Base-by-base conservation (phyloP, 345 rosid genomes). In the Salix brachista region DNA sequence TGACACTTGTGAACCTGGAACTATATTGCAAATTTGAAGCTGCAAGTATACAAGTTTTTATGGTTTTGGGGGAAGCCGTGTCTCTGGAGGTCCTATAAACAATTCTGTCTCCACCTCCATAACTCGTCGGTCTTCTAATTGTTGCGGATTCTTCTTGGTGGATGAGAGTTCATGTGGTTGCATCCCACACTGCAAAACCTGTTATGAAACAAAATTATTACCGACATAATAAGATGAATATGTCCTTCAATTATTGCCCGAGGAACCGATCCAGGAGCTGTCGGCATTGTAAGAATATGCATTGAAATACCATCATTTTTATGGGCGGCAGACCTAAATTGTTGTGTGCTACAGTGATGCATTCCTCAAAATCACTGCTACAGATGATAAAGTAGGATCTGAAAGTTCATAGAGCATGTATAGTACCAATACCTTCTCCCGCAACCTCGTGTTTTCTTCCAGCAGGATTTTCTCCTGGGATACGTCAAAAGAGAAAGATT, bases 41-140 rank as follows among this genome's bases (percentile, higher is more conserved):
- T 37, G 41, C 46, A 34, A 19, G 36, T 66, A 30, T 36, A 10
- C 16, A 34, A 8, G 54, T 36, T 9, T 36, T 60, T 42, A 71
- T n/a, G 67, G 42, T 39, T 71, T 67, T n/a, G 28, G 66, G 18
- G 74, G 42, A 65, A 9, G 34, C 66, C 90, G 75, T 34, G 81
- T 73, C 78, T 86, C 83, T 3, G 93, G 94, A 72, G 79, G 94
- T 67, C 98, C 97, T 61, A 91, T 91, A 83, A 80, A 87, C 86
- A 93, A 80, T 79, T 86, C 88, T 10, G 98, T 93, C 87, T 86
- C 97, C 73, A 93, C 97, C 76, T 93, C 93, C 86, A 86, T 80
- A 54, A 64, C 72, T 65, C 41, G 79, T 62, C 76, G 64, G 18
- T 76, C 69, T 26, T 76, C 28, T 67, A 34, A 37, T n/a, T 70